Conservation (phyloP, 495 filamentous ascomycete species). For the Aspergillus baeticus region DNA sequence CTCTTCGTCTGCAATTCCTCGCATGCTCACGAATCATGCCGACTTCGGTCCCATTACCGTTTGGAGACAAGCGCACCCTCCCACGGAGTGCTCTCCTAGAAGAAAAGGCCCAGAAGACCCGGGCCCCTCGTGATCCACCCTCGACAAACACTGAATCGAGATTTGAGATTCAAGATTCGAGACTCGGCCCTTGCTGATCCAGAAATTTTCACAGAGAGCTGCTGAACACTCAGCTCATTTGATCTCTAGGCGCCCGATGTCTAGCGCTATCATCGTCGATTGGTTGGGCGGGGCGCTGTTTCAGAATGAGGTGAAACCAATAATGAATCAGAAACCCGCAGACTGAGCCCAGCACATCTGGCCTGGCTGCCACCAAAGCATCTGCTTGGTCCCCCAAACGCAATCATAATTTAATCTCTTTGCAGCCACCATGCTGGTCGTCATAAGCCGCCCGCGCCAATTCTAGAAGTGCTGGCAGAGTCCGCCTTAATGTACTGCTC, state of each 20-base stretch:
- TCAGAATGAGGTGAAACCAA: constrained; percentile 27
- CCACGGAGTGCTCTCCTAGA: too few species aligned
- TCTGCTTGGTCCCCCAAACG: constrained; percentile 7
- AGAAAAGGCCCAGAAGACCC: too few species aligned
- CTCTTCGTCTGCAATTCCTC: neutral
- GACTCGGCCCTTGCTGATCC: neutral
- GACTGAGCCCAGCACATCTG: neutral
- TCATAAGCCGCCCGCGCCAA: constrained; percentile 35
- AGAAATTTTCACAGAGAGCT: neutral
- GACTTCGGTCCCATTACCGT: neutral
- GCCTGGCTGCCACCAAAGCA: neutral
- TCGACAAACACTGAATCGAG: neutral
- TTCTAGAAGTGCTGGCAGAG: constrained; percentile 15
- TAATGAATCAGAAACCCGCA: constrained; percentile 6
- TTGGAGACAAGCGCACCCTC: neutral
- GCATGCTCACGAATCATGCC: neutral
- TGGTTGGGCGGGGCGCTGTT: constrained; percentile 15
- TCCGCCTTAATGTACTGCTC: neutral
- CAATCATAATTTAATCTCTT: constrained; percentile 20
- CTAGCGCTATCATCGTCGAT: neutral
- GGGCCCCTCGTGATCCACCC: neutral
- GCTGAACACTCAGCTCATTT: constrained; percentile 2
- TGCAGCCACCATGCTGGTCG: constrained; percentile 22
- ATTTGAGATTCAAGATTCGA: neutral
- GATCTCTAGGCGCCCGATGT: neutral